Evolutionary conservation across 1,284 basidiomycete species (phyloP).

Genomic region (Somion occarium): DNA sequence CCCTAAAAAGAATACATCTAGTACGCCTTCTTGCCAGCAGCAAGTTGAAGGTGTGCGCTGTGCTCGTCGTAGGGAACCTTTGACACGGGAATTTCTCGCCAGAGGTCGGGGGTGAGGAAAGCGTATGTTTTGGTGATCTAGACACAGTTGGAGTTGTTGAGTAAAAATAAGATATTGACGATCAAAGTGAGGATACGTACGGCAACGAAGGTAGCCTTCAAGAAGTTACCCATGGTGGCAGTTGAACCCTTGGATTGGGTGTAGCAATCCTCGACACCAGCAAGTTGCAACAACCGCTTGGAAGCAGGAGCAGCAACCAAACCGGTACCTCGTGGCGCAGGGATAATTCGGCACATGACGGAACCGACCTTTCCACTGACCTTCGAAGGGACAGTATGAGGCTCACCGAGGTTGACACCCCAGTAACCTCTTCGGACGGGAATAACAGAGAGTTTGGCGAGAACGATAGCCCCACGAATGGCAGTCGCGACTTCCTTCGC

Average conservation of each 20-base stretch:
- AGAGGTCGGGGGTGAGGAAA: constrained; percentile 97
- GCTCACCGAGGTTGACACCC: constrained; percentile 98
- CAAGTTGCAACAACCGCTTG: constrained; percentile 96
- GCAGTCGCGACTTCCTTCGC: constrained; percentile 99
- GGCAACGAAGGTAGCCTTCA: constrained; percentile 97
- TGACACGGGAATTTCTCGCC: constrained; percentile 90
- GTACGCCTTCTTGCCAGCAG: constrained; percentile 78
- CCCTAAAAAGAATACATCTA: constrained; percentile 37
- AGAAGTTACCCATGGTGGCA: constrained; percentile 99
- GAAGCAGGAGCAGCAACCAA: constrained; percentile 98
- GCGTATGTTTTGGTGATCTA: constrained; percentile 96
- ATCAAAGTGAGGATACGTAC: constrained; percentile 41
- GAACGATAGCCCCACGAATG: constrained; percentile 97
- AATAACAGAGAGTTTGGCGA: constrained; percentile 93
- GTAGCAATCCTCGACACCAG: constrained; percentile 94
- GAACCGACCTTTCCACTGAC: constrained; percentile 98
- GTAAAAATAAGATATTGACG: constrained; percentile 4
- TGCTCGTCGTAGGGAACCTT: constrained; percentile 93
- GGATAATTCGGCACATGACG: constrained; percentile 99
- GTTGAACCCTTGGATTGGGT: constrained; percentile 98
- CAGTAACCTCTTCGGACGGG: constrained; percentile 99
- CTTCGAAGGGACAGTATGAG: constrained; percentile 99
- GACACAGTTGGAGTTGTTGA: not conserved
- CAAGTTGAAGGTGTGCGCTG: constrained; percentile 84
- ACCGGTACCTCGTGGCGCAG: constrained; percentile 98